Evolutionary conservation across 2,329 filamentous ascomycete genomes (phyloP).

Genomic region (Keithomyces neogunnii): DNA sequence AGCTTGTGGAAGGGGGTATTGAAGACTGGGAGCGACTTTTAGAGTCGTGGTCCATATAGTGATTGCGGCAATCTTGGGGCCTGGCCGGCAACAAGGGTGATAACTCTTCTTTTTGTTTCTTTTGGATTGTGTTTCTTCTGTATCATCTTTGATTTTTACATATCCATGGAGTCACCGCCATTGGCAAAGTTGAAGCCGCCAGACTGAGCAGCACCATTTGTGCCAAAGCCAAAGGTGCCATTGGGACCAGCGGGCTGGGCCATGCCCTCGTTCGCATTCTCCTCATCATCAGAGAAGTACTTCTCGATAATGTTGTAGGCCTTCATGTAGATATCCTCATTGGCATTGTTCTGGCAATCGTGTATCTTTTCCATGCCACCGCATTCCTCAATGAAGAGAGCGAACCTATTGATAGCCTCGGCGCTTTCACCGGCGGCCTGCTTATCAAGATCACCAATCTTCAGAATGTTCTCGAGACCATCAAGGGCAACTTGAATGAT

Average conservation of each 20-base stretch:
- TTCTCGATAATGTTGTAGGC: constrained; percentile 99
- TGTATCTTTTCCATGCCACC: constrained; percentile 99
- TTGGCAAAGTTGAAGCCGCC: constrained; percentile 93
- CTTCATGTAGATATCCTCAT: constrained; percentile 99
- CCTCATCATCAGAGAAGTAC: constrained; percentile 98
- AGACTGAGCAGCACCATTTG: constrained; percentile 53
- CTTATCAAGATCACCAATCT: constrained; percentile 98
- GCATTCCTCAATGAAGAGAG: constrained; percentile 96
- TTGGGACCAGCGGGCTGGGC: constrained; percentile 62
- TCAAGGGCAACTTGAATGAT: constrained; percentile 98
- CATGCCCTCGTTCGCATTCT: constrained; percentile 75
- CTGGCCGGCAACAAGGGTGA: background rate
- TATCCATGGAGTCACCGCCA: constrained; percentile 56
- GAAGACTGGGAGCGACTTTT: background rate
- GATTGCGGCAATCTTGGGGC: background rate
- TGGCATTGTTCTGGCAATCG: constrained; percentile 99
- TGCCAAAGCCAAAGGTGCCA: constrained; percentile 72
- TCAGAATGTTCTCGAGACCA: constrained; percentile 97
- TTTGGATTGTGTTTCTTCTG: background rate
- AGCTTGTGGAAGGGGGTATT: constrained; percentile 7
- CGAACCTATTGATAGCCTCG: constrained; percentile 89
- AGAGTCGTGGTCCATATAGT: background rate
- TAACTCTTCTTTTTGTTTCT: background rate
- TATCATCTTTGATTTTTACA: constrained; percentile 34
- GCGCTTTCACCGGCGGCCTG: constrained; percentile 67